phyloP scores from a whole-genome alignment of 495 filamentous ascomycete species.

The Neurospora sp. region DNA sequence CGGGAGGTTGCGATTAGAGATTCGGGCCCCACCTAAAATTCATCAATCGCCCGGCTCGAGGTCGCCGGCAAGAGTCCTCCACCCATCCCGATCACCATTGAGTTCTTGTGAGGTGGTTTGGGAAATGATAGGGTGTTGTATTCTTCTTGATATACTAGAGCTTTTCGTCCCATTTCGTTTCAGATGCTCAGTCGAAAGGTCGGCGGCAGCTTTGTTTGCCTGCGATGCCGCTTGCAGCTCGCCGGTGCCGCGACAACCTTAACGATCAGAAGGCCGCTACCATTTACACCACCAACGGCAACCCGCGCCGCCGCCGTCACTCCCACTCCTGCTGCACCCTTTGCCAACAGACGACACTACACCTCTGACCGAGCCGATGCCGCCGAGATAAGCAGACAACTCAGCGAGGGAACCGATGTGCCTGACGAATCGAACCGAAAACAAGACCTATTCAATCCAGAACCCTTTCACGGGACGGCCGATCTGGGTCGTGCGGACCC shows the following conservation, averaged over 20 bases:
- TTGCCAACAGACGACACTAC: not conserved
- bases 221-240: constrained; percentile 36
- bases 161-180: constrained; percentile 2
- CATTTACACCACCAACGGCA: not conserved
- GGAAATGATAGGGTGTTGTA: not conserved
- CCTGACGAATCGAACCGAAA: not conserved
- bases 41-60: constrained; percentile 4
- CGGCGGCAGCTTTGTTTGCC: constrained; percentile 34
- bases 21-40: constrained; percentile 20
- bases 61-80: constrained; percentile 1
- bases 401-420: not conserved
- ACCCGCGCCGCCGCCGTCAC: not conserved
- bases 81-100: not conserved
- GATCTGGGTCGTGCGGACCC: not conserved
- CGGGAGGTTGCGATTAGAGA: not conserved
- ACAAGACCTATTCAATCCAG: not conserved
- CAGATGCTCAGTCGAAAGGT: constrained; percentile 36
- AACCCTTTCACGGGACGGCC: not conserved
- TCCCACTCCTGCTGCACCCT: not conserved
- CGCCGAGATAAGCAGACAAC: not conserved
- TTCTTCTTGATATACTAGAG: not conserved
- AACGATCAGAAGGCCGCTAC: constrained; percentile 1
- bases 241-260: constrained; percentile 8
- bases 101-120: not conserved
- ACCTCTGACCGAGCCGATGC: not conserved